These are phyloP conservation scores for Orychophragmus violaceus DNA, from an alignment of 345 rosid genomes.

Conservation along the genomic window DNA sequence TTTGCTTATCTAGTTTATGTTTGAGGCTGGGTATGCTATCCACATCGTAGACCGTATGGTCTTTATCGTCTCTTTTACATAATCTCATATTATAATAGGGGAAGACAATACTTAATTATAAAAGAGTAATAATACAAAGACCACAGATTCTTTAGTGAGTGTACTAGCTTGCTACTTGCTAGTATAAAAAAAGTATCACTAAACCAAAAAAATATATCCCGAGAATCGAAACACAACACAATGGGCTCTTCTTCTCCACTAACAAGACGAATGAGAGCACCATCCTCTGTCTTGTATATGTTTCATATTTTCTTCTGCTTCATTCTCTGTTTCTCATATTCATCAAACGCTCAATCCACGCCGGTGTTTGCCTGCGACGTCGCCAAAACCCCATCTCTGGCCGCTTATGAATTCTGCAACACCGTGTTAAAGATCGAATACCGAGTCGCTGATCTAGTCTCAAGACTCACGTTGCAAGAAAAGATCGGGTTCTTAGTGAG, in stretches of 20 bases:
- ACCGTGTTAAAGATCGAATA: constrained; percentile 29
- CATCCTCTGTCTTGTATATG: constrained; percentile 42
- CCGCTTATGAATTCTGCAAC: constrained; percentile 56
- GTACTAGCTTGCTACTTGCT: background rate
- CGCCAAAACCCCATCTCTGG: constrained; percentile 37
- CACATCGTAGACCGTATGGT: constrained; percentile 10
- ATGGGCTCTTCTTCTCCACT: constrained; percentile 31
- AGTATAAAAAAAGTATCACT: constrained; percentile 14
- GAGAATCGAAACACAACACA: constrained; percentile 9
- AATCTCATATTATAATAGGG: background rate
- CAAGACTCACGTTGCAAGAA: constrained; percentile 72
- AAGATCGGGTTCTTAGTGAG: constrained; percentile 54
- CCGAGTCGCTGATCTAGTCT: constrained; percentile 69
- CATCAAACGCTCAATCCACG: constrained; percentile 35
- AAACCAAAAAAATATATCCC: background rate
- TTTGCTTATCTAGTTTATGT: no score
- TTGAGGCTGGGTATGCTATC: background rate
- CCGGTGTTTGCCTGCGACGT: constrained; percentile 80
- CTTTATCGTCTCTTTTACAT: constrained; percentile 9
- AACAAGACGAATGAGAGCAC: constrained; percentile 24
- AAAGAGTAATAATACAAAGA: background rate
- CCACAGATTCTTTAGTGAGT: constrained; percentile 5
- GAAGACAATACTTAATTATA: background rate
- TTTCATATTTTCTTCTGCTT: constrained; percentile 6
- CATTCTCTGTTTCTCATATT: background rate